Evolutionary conservation across 106 monocot genomes (phyloP).

Genomic region (Allium cepa): DNA sequence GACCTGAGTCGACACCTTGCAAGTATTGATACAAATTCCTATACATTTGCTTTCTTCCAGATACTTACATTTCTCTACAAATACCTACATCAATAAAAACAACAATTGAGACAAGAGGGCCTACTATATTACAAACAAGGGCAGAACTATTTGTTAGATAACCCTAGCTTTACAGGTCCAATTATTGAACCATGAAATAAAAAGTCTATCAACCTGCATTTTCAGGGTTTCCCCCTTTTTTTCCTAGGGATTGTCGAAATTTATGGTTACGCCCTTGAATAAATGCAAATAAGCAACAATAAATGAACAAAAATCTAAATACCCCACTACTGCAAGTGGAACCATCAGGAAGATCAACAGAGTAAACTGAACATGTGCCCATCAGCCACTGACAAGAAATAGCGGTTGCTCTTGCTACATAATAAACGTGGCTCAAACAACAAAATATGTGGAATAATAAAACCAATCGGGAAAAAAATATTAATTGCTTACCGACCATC

Average conservation of each 20-base stretch:
- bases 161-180: too few species aligned
- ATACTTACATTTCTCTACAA: constrained; percentile 88
- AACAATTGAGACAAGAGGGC: neutral
- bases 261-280: neutral
- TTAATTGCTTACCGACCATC: constrained; percentile 68
- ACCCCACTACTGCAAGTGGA: constrained; percentile 77
- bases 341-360: constrained; percentile 75
- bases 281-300: neutral
- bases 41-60: constrained; percentile 95
- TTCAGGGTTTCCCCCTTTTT: too few species aligned
- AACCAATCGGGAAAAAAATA: neutral
- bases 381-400: constrained; percentile 94
- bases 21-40: constrained; percentile 88
- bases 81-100: constrained; percentile 37
- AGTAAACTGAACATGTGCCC: constrained; percentile 80
- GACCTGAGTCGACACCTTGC: constrained; percentile 91
- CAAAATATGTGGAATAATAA: neutral
- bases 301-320: constrained; percentile 5
- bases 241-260: too few species aligned
- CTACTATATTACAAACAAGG: neutral
- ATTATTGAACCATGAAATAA: too few species aligned
- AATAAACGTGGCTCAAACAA: neutral
- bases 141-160: too few species aligned
- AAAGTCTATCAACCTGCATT: too few species aligned
- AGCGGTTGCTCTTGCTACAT: constrained; percentile 85